Evolutionary conservation across 1,284 basidiomycete genomes (phyloP).

Genomic region (Ceratobasidium sp.): DNA sequence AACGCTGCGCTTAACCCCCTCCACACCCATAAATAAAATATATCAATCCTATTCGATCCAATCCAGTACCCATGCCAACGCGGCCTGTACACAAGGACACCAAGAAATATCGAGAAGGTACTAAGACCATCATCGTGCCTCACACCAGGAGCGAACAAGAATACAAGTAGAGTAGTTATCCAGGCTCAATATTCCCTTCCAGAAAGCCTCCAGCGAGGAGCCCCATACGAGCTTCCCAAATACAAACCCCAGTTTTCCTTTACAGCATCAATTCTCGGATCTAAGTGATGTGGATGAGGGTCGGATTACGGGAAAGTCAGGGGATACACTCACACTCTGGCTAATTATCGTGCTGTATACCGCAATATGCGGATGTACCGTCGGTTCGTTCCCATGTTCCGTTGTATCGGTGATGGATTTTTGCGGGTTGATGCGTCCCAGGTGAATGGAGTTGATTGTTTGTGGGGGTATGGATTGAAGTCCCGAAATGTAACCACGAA

Average conservation of each 20-base stretch:
- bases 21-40: neutral
- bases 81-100: conserved; percentile 2
- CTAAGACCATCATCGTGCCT: neutral
- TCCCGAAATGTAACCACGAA: conserved; percentile 16
- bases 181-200: neutral
- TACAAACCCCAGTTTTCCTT: neutral
- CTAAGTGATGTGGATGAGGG: conserved; percentile 15
- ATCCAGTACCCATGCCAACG: neutral
- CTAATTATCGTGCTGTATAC: conserved; percentile 25
- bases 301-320: neutral
- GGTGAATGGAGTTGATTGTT: conserved; percentile 21
- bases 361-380: neutral
- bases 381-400: neutral
- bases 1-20: neutral
- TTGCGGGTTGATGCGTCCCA: neutral
- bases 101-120: conserved; percentile 2
- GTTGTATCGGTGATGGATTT: neutral
- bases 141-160: conserved; percentile 34
- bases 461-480: conserved; percentile 30
- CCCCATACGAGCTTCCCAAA: neutral
- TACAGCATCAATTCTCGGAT: conserved; percentile 37
- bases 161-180: conserved; percentile 22
- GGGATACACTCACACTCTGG: conserved; percentile 23
- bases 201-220: neutral
- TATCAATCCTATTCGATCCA: conserved; percentile 2